Evolutionary conservation across 352 stramenopile genomes (phyloP).

Genomic region (Peronosclerospora sorghi): DNA sequence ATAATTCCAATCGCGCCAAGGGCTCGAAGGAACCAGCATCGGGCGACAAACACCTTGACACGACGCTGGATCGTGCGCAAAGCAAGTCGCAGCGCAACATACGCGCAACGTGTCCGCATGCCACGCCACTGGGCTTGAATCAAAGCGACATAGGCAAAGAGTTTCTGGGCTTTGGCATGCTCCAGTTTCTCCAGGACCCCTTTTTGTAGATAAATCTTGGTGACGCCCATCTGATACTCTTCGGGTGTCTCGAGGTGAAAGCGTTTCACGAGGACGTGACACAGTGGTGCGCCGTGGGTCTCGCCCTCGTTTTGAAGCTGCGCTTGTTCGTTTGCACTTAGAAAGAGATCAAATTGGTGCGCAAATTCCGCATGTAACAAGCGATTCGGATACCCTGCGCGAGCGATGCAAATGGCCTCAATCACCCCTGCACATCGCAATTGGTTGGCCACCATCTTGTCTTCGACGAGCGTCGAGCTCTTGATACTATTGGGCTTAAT

Average conservation of each 20-base stretch:
- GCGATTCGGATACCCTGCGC: conserved; percentile 65
- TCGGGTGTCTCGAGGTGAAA: conserved; percentile 50
- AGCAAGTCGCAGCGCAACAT: conserved; percentile 22
- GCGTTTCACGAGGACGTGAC: conserved; percentile 38
- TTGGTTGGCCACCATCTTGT: conserved; percentile 68
- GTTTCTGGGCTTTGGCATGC: conserved; percentile 44
- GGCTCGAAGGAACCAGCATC: conserved; percentile 23
- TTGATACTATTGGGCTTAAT: conserved; percentile 80
- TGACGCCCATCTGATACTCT: conserved; percentile 74
- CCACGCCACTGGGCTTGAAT: conserved; percentile 63
- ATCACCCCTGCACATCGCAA: conserved; percentile 74
- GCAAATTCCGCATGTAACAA: conserved; percentile 69
- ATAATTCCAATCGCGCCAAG: conserved; percentile 14
- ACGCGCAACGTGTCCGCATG: conserved; percentile 24
- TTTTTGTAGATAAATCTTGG: conserved; percentile 83
- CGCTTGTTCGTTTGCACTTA: conserved; percentile 28
- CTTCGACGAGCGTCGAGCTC: conserved; percentile 45
- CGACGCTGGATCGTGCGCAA: conserved; percentile 39
- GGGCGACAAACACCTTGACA: conserved; percentile 33
- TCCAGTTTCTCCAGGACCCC: conserved; percentile 68
- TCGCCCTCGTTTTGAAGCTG: conserved; percentile 19
- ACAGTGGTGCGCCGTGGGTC: conserved; percentile 22
- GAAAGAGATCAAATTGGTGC: conserved; percentile 56
- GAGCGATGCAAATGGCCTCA: conserved; percentile 66
- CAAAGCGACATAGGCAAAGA: conserved; percentile 45